A percentile compares a stretch with the other conserved stretches of the same genome.
These are phyloP conservation scores for Brassica incana DNA, from an alignment of 345 rosid species.

Conservation along the genomic window DNA sequence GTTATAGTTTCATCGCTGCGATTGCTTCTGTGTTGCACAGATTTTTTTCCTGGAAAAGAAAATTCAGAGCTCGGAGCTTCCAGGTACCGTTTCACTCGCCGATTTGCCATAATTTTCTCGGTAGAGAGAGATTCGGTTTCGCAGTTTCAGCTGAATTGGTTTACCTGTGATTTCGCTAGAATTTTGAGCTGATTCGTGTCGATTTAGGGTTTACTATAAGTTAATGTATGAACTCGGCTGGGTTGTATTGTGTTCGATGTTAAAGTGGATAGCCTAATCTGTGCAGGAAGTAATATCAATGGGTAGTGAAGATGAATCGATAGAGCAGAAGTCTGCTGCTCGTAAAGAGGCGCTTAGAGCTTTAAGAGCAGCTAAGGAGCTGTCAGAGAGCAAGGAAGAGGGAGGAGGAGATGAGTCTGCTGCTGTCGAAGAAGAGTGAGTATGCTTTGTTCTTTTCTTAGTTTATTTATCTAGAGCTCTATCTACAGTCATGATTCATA, in stretches of 20 bases:
- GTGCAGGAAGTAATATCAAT: conserved; percentile 38
- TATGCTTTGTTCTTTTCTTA: conserved; percentile 5
- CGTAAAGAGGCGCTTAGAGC: conserved; percentile 82
- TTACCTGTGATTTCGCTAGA: conserved; percentile 3
- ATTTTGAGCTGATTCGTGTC: background rate
- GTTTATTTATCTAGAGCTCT: background rate
- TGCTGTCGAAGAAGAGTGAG: conserved; percentile 40
- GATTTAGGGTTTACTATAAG: conserved; percentile 10
- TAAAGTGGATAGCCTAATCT: background rate
- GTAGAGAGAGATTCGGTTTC: background rate
- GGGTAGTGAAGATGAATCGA: conserved; percentile 62
- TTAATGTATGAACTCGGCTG: background rate
- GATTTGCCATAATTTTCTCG: background rate
- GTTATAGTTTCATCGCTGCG: background rate
- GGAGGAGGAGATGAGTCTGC: conserved; percentile 39
- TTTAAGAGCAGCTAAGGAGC: conserved; percentile 75
- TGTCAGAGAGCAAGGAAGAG: conserved; percentile 39
- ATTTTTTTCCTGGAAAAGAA: background rate
- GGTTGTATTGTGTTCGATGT: background rate
- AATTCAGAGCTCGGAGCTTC: conserved; percentile 21
- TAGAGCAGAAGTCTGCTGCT: conserved; percentile 67
- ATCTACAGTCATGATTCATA: background rate
- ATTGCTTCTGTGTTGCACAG: background rate
- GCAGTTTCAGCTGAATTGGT: background rate
- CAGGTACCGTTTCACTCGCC: conserved; percentile 7